phyloP scores from a whole-genome alignment of 2,329 filamentous ascomycete genomes.

The Exophiala sideris region DNA sequence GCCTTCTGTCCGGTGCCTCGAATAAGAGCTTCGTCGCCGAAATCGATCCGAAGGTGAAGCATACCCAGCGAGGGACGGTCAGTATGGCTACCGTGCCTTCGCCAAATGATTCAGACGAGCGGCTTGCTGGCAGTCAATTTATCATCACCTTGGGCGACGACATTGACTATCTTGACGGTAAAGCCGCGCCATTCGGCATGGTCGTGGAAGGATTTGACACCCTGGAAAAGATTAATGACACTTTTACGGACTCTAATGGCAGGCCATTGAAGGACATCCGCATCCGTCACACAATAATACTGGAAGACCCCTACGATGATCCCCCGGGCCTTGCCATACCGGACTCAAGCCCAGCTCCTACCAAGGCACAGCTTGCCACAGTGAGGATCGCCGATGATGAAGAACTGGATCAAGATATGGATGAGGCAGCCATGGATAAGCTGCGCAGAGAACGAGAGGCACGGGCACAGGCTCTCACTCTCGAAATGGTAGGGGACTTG shows the following conservation, averaged over 20 bases:
- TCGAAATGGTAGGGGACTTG: conserved; percentile 96
- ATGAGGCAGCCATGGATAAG: conserved; percentile 77
- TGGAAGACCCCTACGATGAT: conserved; percentile 90
- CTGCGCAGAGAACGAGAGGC: conserved; percentile 83
- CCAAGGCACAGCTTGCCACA: conserved; percentile 81
- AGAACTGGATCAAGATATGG: conserved; percentile 71
- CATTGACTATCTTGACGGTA: conserved; percentile 85
- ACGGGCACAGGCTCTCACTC: conserved; percentile 84
- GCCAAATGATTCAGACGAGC: conserved; percentile 71
- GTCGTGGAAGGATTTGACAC: conserved; percentile 95
- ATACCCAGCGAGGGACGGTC: conserved; percentile 83
- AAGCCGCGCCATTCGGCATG: conserved; percentile 90
- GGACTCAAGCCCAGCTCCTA: conserved; percentile 73
- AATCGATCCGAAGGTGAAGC: conserved; percentile 82
- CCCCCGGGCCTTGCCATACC: conserved; percentile 73
- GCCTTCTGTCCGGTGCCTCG: conserved; percentile 65
- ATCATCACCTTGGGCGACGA: conserved; percentile 87
- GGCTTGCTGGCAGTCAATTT: conserved; percentile 87
- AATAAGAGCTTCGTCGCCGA: conserved; percentile 79
- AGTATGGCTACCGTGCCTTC: conserved; percentile 93
- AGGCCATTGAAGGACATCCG: conserved; percentile 90
- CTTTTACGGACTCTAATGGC: conserved; percentile 81
- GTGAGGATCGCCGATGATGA: conserved; percentile 90
- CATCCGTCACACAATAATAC: conserved; percentile 84
- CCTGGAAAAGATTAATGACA: conserved; percentile 86